Evolutionary conservation across 805 yeast genomes (phyloP), one percentile per base, ranked within the genome.

Genomic region (Kluyveromyces siamensis): DNA sequence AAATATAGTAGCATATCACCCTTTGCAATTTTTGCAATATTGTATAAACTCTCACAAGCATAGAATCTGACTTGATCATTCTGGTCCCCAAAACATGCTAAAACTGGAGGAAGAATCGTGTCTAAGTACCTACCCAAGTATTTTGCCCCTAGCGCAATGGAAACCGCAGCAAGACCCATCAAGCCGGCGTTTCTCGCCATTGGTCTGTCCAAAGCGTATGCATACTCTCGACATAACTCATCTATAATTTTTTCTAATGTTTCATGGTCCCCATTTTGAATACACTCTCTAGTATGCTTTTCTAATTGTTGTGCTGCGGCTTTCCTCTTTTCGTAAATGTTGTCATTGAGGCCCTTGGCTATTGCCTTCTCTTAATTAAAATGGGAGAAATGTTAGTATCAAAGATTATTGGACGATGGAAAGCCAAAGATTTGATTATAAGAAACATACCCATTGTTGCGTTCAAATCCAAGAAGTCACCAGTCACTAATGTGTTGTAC

Each of bases 31-130:
- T 93, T 93, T 43, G 98, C 96, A 42, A 93, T 90, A 67, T 93
- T 93, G 67, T 93, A 93, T 52, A 93, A 73, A 44, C 95, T 84
- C 61, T 93, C 99, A 69, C 98, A 93, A 0, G 99, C 97, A 65
- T 89, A 93, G 60, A 93, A 93, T 48, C 99, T 75, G 8, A 93
- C 99, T 55, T 95, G 79, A n/a, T 96, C 91, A 64, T 93, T 96
- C 51, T 93, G 96, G 61, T 93, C 99, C 45, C 95, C 91, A 65
- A 93, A 93, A 50, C 97, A 91, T 0, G 96, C 91, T 57, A 93
- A 72, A 13, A 93, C 96, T 0, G 99, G 97, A 52, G 87, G 93
- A 53, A 93, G 80, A 49, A 93, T 89, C 47, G 81, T 86, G 50
- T 87, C 93, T 44, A 93, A 67, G 59, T 87, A 91, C 49, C 72